A percentile compares a stretch with the other conserved stretches of the same genome.
Evolutionary conservation across 75 land plant genomes (phyloP).

Genomic region (Picea sitchensis): DNA sequence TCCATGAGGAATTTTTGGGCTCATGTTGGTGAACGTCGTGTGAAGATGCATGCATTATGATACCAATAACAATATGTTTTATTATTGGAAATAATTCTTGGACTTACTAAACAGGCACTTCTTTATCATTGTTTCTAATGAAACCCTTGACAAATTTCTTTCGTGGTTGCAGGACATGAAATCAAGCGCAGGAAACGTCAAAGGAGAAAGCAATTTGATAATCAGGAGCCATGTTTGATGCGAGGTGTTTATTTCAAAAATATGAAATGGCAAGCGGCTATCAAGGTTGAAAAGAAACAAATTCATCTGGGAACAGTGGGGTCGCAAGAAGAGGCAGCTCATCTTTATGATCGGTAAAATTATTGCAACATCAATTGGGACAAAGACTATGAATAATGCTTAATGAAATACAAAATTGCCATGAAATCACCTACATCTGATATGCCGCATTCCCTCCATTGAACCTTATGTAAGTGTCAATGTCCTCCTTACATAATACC

Average conservation of each 20-base stretch:
- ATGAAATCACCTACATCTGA: no score
- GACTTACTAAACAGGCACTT: neutral
- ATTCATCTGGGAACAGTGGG: constrained; percentile 93
- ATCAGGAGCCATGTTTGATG: constrained; percentile 82
- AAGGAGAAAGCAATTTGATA: constrained; percentile 63
- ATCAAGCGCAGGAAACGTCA: constrained; percentile 80
- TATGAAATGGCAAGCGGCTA: constrained; percentile 98
- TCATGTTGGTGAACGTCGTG: neutral
- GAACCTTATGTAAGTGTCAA: neutral
- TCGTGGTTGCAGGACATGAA: constrained; percentile 33
- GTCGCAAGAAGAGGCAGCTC: constrained; percentile 93
- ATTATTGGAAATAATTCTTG: neutral
- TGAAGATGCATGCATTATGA: neutral
- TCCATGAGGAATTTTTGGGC: neutral
- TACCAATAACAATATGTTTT: neutral
- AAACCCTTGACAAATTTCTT: neutral
- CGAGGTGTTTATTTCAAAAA: constrained; percentile 97
- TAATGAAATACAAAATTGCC: neutral
- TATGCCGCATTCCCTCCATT: neutral
- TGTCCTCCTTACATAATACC: neutral
- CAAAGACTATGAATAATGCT: neutral
- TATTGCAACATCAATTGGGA: neutral
- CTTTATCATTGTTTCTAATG: neutral
- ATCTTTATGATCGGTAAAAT: constrained; percentile 81
- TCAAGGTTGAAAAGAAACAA: constrained; percentile 96